Base-by-base conservation (phyloP, 2,329 filamentous ascomycete genomes). In the Alternaria triticimaculans region DNA sequence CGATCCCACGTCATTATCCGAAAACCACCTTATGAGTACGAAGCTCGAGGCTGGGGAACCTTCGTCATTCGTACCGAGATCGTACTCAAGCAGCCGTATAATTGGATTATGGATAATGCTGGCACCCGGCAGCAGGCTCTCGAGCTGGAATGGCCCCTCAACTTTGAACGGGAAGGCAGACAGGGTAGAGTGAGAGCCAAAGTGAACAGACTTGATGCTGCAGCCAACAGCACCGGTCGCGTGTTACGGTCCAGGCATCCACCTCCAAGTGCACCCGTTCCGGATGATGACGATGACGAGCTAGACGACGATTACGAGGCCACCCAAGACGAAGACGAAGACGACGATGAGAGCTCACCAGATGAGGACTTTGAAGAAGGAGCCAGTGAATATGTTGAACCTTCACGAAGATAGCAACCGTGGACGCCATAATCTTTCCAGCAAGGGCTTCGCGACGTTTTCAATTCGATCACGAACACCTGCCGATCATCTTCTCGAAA, bases 21-120 rank as follows among this genome's bases (percentile, higher is more conserved):
- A 20, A 64, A 73, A 5, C 63, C 79, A 9, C 83, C 82, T 0
- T 84, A 80, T 66, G 76, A 81, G 57, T 75, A 84, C 41, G 62
- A 73, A 8, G 74, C 82, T 3, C 60, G 78, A 0, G 82, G 82
- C 4, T 84, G 82, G 83, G 82, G 82, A 0, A 68, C 60, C 5
- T 84, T 84, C 63, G 76, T 70, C 1, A 73, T 84, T n/a, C 67
- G 75, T 12, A 80, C 78, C 0, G 72, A 77, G 44, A 76, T 84
- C 4, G 70, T 83, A 2, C 71, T 84, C 30, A 83, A 83, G 50
- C 73, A 77, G 6, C 80, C 81, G 1, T 84, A 82, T 56, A 75
- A 70, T 6, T 85, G 83, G 83, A 72, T 84, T 2, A 77, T 78
- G 6, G 76, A 78, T 18, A 79, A 82, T 23, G 78, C 78, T 9